Percentiles rank a stretch among this genome's conserved stretches.
Evolutionary conservation across 164 flowering plant genomes (phyloP).

Genomic region (Liquidambar formosana): DNA sequence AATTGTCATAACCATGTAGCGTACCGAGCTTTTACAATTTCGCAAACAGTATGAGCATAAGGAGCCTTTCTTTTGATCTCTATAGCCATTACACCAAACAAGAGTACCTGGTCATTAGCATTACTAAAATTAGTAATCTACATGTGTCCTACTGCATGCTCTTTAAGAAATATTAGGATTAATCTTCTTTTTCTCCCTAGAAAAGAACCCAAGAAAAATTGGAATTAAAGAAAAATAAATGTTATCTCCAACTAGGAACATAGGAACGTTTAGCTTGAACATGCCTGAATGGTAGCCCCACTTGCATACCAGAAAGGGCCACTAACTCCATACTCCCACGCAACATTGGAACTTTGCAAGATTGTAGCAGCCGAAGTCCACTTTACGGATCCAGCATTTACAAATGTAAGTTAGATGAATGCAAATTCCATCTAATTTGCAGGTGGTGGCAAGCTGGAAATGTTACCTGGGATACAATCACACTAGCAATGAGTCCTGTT

Average conservation of each 20-base stretch:
- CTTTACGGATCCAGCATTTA: slow-evolving; percentile 26
- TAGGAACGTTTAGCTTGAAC: slow-evolving; percentile 1
- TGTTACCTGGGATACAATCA: slow-evolving; percentile 88
- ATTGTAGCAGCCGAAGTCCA: slow-evolving; percentile 99
- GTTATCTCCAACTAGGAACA: neutral
- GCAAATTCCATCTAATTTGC: neutral
- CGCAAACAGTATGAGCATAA: slow-evolving; percentile 93
- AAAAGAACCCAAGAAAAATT: too few relatives aligned
- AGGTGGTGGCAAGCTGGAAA: neutral
- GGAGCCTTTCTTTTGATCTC: slow-evolving; percentile 98
- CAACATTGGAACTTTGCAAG: slow-evolving; percentile 94
- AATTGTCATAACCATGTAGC: slow-evolving; percentile 3
- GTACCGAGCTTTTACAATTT: slow-evolving; percentile 90
- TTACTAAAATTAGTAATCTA: neutral
- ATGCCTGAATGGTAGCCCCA: slow-evolving; percentile 92
- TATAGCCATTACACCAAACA: slow-evolving; percentile 95
- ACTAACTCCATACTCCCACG: slow-evolving; percentile 95
- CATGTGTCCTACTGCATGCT: neutral
- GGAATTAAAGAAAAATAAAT: neutral
- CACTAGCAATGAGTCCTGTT: slow-evolving; percentile 96
- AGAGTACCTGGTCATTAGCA: slow-evolving; percentile 57
- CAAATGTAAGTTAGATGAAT: neutral
- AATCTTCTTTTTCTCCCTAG: too few relatives aligned
- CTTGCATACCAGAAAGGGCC: slow-evolving; percentile 99
- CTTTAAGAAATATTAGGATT: too few relatives aligned